Evolutionary conservation across 2,329 filamentous ascomycete genomes (phyloP), one percentile per base, ranked within the genome.

Genomic region (Monilinia vaccinii-corymbosi): DNA sequence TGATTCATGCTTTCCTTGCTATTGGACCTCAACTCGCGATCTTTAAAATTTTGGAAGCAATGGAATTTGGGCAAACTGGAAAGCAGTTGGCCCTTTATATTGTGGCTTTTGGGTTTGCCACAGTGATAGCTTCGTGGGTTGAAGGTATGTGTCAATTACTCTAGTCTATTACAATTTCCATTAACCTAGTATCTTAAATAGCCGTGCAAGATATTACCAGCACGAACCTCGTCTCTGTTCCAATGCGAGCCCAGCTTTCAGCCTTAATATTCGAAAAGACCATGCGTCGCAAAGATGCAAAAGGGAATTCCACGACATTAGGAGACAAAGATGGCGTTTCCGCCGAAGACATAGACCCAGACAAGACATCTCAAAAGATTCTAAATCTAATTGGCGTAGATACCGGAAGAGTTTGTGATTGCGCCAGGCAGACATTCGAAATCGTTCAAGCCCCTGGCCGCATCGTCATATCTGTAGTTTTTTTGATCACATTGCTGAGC

Each of bases 301-400:
- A 69, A 21, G 66, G 75, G 46, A 82, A 79, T 65, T 42, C 49
- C 78, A 91, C 13, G 2, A 40, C 51, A 4, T 61, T 61, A 38
- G 57, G 56, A 44, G 45, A 61, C 3, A 21, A 56, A 49, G 36
- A 58, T 25, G 56, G 28, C 1, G 10, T 40, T 21, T 25, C 55
- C 55, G 9, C 78, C 90, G 32, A 77, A 76, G 38, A 76, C 79
- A 3, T 76, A 91, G 14, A 87, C 38, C 36, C 44, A 8, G 58
- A 92, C 70, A 72, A 71, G 63, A 63, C 38, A 61, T 77, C 79
- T 61, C 88, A 91, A 73, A 84, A 81, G 60, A 86, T 86, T 11
- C 84, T 91, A 60, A 91, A 91, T 70, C 76, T 91, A 38, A 83
- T 91, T 45, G 87, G 86, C 13, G 84, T 91, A 18, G 88, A 92